Evolutionary conservation across 345 rosid genomes (phyloP).

Genomic region (Fremontodendron californicum): DNA sequence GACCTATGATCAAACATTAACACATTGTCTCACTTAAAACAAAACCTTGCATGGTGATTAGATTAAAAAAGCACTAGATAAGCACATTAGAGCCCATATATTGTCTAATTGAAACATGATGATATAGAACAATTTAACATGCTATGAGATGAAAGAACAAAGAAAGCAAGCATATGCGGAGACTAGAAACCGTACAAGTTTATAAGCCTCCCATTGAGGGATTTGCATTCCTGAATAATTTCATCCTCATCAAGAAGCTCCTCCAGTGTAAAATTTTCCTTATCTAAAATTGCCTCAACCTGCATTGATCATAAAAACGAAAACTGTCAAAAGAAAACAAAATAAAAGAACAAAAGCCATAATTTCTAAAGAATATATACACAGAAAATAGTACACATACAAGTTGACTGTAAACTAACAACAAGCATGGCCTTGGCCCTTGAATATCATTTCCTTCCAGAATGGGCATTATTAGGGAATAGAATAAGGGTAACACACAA

Average conservation of each 20-base stretch:
- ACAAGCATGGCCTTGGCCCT: not conserved
- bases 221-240: constrained; percentile 97
- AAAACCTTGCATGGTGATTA: not conserved
- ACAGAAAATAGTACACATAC: not conserved
- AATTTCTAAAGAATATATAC: not conserved
- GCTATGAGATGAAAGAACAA: not conserved
- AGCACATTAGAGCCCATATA: not conserved
- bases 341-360: not conserved
- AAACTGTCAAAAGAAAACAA: not conserved
- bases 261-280: constrained; percentile 73
- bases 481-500: not conserved
- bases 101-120: not conserved
- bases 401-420: not conserved
- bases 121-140: not conserved
- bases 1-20: not conserved
- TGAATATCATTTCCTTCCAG: not conserved
- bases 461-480: not conserved
- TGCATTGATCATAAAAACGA: constrained; percentile 25
- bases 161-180: not conserved
- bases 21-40: not conserved
- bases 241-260: constrained; percentile 98
- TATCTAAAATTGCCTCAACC: constrained; percentile 94
- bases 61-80: not conserved
- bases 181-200: constrained; percentile 51
- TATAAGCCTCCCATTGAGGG: constrained; percentile 77